Base-by-base conservation (phyloP, 306 rosid genomes). In the Malus asiatica region DNA sequence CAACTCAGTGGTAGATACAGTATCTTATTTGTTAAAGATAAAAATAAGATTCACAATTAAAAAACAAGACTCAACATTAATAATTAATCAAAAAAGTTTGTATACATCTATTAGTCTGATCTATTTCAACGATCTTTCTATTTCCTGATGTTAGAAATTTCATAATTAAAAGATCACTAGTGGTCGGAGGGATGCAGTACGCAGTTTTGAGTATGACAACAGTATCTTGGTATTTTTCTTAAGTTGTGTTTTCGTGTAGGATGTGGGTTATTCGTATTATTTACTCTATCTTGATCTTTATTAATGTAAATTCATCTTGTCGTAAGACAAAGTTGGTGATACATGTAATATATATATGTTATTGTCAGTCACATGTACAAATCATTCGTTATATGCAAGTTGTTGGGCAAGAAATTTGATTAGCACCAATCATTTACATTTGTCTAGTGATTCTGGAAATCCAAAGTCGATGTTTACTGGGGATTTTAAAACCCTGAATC, bases 381-480 rank as follows among this genome's bases (percentile, higher is more conserved):
- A 33, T 35, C 42, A 29, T 29, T 63, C 3, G 42, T 15, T 30
- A 15, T 6, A 35, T 35, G 40, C 40, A 35, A 60, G 8, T 23
- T 63, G 68, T 10, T 33, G 23, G 27, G 6, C 68, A 16, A 63
- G 6, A 51, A 51, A 18, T 16, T 9, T 20, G 8, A 10, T 30
- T 66, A 35, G 46, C 46, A 35, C 48, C 70, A 66, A 35, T 38
- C 48, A 66, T 35, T 32, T 35, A 11, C 33, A 66, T 19, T 2
- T 11, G 38, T 66, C 70, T 35, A 33, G 70, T 20, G 48, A 35
- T 35, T 35, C 48, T 66, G 27, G 8, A 66, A 33, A 66, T 63
- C 62, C 66, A 55, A 53, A 25, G 48, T 62, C n/a, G 62, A 62
- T 62, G 40, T 61, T 53, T 82, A 68, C 30, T 77, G 73, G 72